Evolutionary conservation across 495 filamentous ascomycete genomes (phyloP), one percentile per base, ranked within the genome.

Genomic region (Penicillium egyptiacum): DNA sequence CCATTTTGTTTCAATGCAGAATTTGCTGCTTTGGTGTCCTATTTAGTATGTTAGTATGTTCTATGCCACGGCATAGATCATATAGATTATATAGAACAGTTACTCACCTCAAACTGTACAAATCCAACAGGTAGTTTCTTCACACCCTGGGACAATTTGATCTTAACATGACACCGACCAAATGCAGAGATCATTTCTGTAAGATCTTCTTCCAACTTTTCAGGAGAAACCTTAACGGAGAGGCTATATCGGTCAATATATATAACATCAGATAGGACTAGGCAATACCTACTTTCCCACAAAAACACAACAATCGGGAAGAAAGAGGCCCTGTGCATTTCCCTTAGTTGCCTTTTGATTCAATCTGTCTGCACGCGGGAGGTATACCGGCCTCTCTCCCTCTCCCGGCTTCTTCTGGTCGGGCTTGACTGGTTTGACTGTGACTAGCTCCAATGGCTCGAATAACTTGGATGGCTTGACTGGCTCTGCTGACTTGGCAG

Each of bases 41-140:
- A 10, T 43, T 30, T 4, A 23, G 7, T 43, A 35, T 16, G 14
- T 33, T 26, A 35, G 19, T 19, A 33, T 6, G 5, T n/a, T 8
- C 4, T 10, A 30, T 30, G n/a, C n/a, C n/a, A n/a, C n/a, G n/a
- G n/a, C n/a, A 30, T 30, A 30, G 10, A 0, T 4, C 2, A 30
- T 30, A 30, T 3, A 30, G 1, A 30, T 4, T 33, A 33, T 33
- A 35, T 16, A 16, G 12, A 39, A n/a, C 16, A 12, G 10, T 31
- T 3, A 43, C 43, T 47, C 1, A 55, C 53, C 17, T 55, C 53
- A 35, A 46, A 55, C 5, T 35, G 19, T n/a, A 55, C 42, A 55
- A 55, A 55, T 14, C 14, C 53, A 12, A 23, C 28, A 16, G 53
- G 53, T 1, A 52, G 16, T 28, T 26, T 41, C 20, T 19, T n/a